A percentile compares a stretch with the other conserved stretches of the same genome.
phyloP scores from a whole-genome alignment of 306 rosid genomes.

The Fragaria nilgerrensis region DNA sequence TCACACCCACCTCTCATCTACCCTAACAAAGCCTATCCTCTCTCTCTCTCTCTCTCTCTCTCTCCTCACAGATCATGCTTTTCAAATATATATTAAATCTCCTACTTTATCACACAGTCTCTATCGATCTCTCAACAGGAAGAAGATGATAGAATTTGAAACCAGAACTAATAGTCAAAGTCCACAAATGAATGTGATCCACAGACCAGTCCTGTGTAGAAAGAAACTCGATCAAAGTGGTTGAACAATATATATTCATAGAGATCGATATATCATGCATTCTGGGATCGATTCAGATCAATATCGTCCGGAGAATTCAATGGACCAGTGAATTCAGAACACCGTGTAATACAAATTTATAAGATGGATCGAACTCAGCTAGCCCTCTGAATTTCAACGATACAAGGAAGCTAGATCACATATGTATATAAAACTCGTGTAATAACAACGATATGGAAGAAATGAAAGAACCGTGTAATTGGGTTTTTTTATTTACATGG shows the following conservation, averaged over 20 bases:
- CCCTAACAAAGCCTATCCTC: not conserved
- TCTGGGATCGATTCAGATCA: slow-evolving; percentile 19
- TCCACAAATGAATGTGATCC: not conserved
- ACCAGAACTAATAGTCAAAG: not conserved
- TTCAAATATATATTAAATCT: not conserved
- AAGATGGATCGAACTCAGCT: not conserved
- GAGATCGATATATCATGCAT: not conserved
- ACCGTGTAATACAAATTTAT: slow-evolving; percentile 11
- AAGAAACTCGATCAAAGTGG: not conserved
- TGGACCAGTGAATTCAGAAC: not conserved
- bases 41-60: not conserved
- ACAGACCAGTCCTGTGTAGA: not conserved
- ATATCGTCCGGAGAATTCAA: not conserved
- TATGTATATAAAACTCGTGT: slow-evolving; percentile 7
- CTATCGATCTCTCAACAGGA: not conserved
- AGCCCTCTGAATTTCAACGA: slow-evolving; percentile 6
- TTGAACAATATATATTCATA: not conserved
- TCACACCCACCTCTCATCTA: slow-evolving; percentile 14
- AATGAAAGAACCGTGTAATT: not conserved
- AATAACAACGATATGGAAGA: not conserved
- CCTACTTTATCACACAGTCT: not conserved
- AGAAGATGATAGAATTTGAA: not conserved
- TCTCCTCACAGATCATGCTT: slow-evolving; percentile 5
- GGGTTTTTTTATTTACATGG: slow-evolving; percentile 36
- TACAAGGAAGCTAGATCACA: not conserved